Base-by-base conservation (phyloP, 768 basidiomycete genomes). In the Rhizopogon vesiculosus region DNA sequence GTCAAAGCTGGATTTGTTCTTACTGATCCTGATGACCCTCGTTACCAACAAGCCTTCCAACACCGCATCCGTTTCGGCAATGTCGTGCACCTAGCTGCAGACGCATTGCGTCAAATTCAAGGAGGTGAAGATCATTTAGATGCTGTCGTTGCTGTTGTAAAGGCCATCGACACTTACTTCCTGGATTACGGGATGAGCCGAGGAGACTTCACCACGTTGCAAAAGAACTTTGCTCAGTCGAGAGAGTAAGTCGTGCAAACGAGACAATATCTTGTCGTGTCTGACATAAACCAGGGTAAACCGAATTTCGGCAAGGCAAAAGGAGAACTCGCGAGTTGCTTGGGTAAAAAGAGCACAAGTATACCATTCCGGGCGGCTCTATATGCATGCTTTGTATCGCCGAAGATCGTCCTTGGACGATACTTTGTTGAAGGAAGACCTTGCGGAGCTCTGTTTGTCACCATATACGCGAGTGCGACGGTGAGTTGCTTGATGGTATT, bases 91-190 rank as follows among this genome's bases (percentile, higher is more conserved):
- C 72, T 72, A 33, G 92, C 91, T 2, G 85, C 92, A 2, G 74
- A 72, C 19, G 76, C 82, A 15, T 72, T 93, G 40, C 81, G 83
- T 39, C 78, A 80, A 61, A 78, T 80, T 42, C 80, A 76, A 12
- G 81, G 79, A 43, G 83, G 81, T 35, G 91, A 92, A 68, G 90
- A 93, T 65, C 89, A 91, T 58, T 88, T 91, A 43, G 95, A 98
- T 67, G 88, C 91, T 5, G 83, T 96, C 33, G 79, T 91, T 35
- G 76, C 76, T 39, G 81, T 91, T 16, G 80, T 84, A 22, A 84
- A 83, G 59, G 86, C 85, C 3, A 85, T 92, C 43, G 91, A 92
- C 60, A 81, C 84, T 2, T 90, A 82, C 63, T 73, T 93, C 62
- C 74, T 91, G 45, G 83, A 83, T 50, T 90, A 90, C 69, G 89